These are phyloP conservation scores for Acacia confusa DNA, from an alignment of 306 rosid genomes.

Conservation along the genomic window DNA sequence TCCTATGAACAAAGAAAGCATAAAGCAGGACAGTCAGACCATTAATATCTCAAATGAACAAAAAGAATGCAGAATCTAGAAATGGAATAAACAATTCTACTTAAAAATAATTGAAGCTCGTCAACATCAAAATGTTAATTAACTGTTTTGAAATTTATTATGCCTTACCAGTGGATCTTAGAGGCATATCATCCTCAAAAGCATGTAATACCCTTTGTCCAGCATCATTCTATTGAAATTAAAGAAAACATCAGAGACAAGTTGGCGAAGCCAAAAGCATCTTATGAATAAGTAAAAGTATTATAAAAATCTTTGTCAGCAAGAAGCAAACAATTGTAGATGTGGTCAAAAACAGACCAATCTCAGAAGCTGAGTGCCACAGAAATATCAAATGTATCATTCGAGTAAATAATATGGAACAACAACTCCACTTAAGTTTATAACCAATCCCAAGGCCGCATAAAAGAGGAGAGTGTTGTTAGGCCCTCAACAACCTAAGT, in stretches of 20 bases:
- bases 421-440: too few relatives aligned
- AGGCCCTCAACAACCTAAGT: too few relatives aligned
- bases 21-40: slow-evolving; percentile 33
- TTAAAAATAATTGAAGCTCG: slow-evolving; percentile 4
- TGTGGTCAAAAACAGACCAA: neutral
- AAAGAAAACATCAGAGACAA: slow-evolving; percentile 35
- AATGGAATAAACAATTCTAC: slow-evolving; percentile 1
- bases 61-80: slow-evolving; percentile 1
- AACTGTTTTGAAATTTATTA: slow-evolving; percentile 11
- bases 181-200: slow-evolving; percentile 54
- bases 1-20: slow-evolving; percentile 50
- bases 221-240: slow-evolving; percentile 49
- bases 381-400: neutral
- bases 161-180: slow-evolving; percentile 51
- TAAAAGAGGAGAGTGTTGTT: too few relatives aligned
- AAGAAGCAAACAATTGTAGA: slow-evolving; percentile 12
- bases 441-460: too few relatives aligned
- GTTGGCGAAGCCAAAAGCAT: slow-evolving; percentile 17
- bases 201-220: slow-evolving; percentile 58
- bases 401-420: neutral
- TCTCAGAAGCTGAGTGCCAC: neutral
- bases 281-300: slow-evolving; percentile 7
- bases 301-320: neutral
- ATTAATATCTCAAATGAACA: neutral
- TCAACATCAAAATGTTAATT: neutral